Base-by-base conservation (phyloP, 768 basidiomycete genomes). In the Austroboletus eburneus region DNA sequence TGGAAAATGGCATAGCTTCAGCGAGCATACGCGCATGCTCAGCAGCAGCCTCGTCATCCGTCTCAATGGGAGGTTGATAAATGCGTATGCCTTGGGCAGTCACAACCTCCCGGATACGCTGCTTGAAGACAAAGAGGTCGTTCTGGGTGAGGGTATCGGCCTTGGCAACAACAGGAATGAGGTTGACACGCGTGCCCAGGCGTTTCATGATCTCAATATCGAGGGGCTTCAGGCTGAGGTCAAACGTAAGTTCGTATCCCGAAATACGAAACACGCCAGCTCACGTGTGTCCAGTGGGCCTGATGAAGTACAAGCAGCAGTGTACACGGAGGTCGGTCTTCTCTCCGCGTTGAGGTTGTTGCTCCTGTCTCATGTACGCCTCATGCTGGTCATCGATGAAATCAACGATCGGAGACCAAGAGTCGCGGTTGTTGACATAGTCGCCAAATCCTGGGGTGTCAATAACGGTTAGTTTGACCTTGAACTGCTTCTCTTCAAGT, bases 141-240 rank as follows among this genome's bases (percentile, higher is more conserved):
- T 86, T 85, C 61, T 95, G 94, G 1, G 93, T 97, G 52, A 99
- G 76, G 2, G 96, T 99, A 62, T 98, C 96, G 20, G 96, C 95
- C 71, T 97, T 98, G 46, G 96, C 91, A 44, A 99, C 76, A 59
- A 98, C 93, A 5, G 96, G 96, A 57, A 99, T 97, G 50, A 99
- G 79, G 69, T 99, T 96, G 66, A 97, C 96, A 56, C 96, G 86
- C 39, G 94, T 94, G 32, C 96, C 95, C 17, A 99, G 84, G 48
- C 93, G 89, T 75, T 97, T 98, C 96, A 99, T 99, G 67, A 97
- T 93, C 71, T 98, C 96, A 57, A 99, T 94, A 64, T 99, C 96
- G 39, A 99, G 79, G 18, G 96, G 96, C 71, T 97, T 98, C 56
- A 98, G 72, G 1, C 92, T 58, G 37, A 25, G n/a, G 18, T 21